phyloP scores from a whole-genome alignment of 495 filamentous ascomycete species.

The Sabuloglossum arenarium region DNA sequence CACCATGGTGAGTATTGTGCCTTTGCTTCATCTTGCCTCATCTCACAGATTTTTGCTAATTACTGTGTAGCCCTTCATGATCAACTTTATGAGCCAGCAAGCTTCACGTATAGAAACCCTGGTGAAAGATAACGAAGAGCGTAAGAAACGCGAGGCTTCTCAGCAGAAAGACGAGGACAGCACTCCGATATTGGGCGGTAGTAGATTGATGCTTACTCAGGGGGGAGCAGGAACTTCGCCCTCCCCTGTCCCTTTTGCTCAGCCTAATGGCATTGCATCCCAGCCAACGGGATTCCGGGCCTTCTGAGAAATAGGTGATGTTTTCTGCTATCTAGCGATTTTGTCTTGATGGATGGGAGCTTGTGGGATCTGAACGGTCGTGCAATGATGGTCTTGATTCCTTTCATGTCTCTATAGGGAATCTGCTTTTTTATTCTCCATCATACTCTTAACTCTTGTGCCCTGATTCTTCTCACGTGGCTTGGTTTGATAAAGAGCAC shows the following conservation, averaged over 20 bases:
- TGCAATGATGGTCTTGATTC: not conserved
- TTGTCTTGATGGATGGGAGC: not conserved
- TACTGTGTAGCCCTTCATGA: constrained; percentile 60
- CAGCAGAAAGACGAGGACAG: constrained; percentile 80
- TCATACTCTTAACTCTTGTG: not conserved
- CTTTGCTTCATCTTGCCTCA: not conserved
- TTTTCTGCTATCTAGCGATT: not conserved
- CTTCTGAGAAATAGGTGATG: constrained; percentile 2
- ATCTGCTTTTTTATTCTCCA: not conserved
- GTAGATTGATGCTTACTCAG: constrained; percentile 94
- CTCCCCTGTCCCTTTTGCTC: constrained; percentile 28
- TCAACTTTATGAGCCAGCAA: constrained; percentile 88
- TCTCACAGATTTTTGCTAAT: constrained; percentile 5
- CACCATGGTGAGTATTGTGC: constrained; percentile 55
- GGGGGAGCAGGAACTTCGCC: constrained; percentile 29
- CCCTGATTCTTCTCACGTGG: not conserved
- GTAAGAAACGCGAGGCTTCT: constrained; percentile 70
- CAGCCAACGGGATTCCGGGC: constrained; percentile 44
- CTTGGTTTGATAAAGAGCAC: not conserved
- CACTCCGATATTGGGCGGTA: constrained; percentile 79
- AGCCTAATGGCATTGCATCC: constrained; percentile 62
- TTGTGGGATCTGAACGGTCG: not conserved
- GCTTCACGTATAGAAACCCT: constrained; percentile 63
- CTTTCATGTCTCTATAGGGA: constrained; percentile 1
- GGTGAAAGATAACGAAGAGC: constrained; percentile 93